Evolutionary conservation across 805 yeast species (phyloP).

Genomic region (Hanseniaspora taiwanica): DNA sequence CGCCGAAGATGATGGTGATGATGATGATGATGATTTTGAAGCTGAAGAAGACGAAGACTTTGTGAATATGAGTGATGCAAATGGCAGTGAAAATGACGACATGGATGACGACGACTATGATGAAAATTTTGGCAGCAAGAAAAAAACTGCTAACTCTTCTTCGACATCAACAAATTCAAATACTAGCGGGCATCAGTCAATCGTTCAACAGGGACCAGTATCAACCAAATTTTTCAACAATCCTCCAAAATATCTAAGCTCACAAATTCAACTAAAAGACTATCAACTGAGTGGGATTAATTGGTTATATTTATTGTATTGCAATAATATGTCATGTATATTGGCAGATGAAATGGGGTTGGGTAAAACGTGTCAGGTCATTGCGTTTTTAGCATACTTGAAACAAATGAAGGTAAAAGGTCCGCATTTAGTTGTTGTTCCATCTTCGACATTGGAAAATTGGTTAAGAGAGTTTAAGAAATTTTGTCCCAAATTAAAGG

Average conservation of each 20-base stretch:
- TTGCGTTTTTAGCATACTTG: slow-evolving; percentile 77
- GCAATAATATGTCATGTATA: slow-evolving; percentile 73
- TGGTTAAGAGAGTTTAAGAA: slow-evolving; percentile 92
- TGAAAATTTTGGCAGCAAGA: slow-evolving; percentile 19
- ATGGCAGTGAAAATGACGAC: slow-evolving; percentile 6
- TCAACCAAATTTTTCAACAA: slow-evolving; percentile 39
- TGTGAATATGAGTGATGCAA: slow-evolving; percentile 14
- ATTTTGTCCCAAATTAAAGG: slow-evolving; percentile 69
- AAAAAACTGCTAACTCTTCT: slow-evolving; percentile 10
- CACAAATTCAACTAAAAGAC: slow-evolving; percentile 56
- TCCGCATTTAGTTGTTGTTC: slow-evolving; percentile 90
- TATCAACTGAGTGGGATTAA: slow-evolving; percentile 97
- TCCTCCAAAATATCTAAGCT: slow-evolving; percentile 57
- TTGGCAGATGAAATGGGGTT: slow-evolving; percentile 98
- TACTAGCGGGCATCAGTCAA: slow-evolving; percentile 8
- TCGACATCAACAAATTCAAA: slow-evolving; percentile 1
- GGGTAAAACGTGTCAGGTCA: slow-evolving; percentile 95
- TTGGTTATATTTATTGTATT: slow-evolving; percentile 77
- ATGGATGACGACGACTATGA: slow-evolving; percentile 7
- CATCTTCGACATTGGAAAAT: slow-evolving; percentile 91
- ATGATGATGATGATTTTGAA: slow-evolving; percentile 22
- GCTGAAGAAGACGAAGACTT: slow-evolving; percentile 20
- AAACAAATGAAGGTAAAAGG: slow-evolving; percentile 49
- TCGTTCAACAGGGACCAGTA: slow-evolving; percentile 5
- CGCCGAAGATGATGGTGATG: slow-evolving; percentile 17